Evolutionary conservation across 2,329 filamentous ascomycete genomes (phyloP).

Genomic region (Scortechinia acanthostroma): DNA sequence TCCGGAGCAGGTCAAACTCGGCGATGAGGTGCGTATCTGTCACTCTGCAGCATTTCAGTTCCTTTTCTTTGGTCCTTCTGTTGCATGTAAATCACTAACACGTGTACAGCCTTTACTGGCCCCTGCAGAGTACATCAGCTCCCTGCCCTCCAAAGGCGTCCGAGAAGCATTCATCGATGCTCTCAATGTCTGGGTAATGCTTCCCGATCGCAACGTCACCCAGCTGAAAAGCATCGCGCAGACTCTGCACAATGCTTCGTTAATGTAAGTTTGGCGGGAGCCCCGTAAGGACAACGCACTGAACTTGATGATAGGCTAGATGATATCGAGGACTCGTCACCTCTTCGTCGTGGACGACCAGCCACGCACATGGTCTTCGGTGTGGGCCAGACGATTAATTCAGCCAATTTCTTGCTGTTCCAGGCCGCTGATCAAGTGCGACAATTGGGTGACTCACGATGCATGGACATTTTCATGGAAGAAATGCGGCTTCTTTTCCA

Average conservation of each 20-base stretch:
- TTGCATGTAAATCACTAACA: too few species aligned
- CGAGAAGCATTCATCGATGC: slow-evolving; percentile 12
- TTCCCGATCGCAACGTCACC: slow-evolving; percentile 8
- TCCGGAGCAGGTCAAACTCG: too few species aligned
- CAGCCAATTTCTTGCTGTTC: slow-evolving; percentile 17
- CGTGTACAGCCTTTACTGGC: neutral
- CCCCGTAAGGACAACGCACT: neutral
- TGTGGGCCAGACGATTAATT: slow-evolving; percentile 23
- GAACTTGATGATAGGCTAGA: slow-evolving; percentile 16
- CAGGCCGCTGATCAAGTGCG: slow-evolving; percentile 10
- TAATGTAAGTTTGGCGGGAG: slow-evolving; percentile 16
- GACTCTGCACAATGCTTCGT: slow-evolving; percentile 17
- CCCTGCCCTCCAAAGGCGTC: slow-evolving; percentile 15
- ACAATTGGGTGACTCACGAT: slow-evolving; percentile 7
- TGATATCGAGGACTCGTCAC: slow-evolving; percentile 26
- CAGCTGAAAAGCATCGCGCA: slow-evolving; percentile 14
- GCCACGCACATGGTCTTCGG: slow-evolving; percentile 25
- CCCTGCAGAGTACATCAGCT: slow-evolving; percentile 10
- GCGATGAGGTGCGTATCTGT: too few species aligned
- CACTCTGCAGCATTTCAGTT: too few species aligned
- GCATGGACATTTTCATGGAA: slow-evolving; percentile 10
- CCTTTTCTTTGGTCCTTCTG: too few species aligned
- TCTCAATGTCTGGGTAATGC: slow-evolving; percentile 17
- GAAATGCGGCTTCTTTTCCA: slow-evolving; percentile 4
- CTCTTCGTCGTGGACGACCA: slow-evolving; percentile 20